Conservation (phyloP, 2,329 filamentous ascomycete species). For the Catunica adiposa region DNA sequence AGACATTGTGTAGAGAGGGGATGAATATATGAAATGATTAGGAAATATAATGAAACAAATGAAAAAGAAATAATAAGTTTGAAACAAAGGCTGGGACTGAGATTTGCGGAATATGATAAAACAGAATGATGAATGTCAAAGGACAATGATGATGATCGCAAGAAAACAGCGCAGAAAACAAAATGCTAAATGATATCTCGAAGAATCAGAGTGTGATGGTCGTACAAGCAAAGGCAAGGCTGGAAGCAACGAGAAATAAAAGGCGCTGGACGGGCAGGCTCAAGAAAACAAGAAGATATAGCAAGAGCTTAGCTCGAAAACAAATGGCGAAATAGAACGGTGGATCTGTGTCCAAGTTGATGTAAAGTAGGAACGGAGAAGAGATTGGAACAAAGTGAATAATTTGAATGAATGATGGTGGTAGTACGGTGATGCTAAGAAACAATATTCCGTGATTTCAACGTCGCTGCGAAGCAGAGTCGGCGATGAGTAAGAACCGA, state of each 20-base stretch:
- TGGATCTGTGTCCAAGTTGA: not conserved
- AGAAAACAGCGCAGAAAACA: conserved; percentile 3
- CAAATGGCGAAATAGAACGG: conserved; percentile 2
- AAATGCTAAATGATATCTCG: conserved; percentile 3
- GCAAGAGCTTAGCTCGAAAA: conserved; percentile 1
- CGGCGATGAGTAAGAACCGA: conserved; percentile 13
- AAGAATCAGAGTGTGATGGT: conserved; percentile 6
- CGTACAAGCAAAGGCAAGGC: conserved; percentile 4
- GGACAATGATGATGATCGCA: conserved; percentile 4
- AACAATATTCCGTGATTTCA: conserved; percentile 13
- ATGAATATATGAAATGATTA: conserved; percentile 17
- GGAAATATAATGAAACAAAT: conserved; percentile 14
- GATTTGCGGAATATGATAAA: conserved; percentile 9
- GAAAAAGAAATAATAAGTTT: conserved; percentile 2
- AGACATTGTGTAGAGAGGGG: conserved; percentile 40
- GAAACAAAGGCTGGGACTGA: conserved; percentile 14
- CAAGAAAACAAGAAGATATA: not conserved
- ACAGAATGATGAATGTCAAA: conserved; percentile 4
- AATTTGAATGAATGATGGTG: conserved; percentile 17
- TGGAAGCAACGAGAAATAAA: conserved; percentile 5
- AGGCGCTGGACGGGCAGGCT: conserved; percentile 15
- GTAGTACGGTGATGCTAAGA: conserved; percentile 15
- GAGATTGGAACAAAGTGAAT: conserved; percentile 19
- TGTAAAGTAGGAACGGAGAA: conserved; percentile 16
- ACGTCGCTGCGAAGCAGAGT: conserved; percentile 8